Percentiles rank a stretch among this genome's conserved stretches.
These are phyloP conservation scores for Cucurbita argyrosperma DNA, from an alignment of 306 rosid genomes.

Conservation along the genomic window DNA sequence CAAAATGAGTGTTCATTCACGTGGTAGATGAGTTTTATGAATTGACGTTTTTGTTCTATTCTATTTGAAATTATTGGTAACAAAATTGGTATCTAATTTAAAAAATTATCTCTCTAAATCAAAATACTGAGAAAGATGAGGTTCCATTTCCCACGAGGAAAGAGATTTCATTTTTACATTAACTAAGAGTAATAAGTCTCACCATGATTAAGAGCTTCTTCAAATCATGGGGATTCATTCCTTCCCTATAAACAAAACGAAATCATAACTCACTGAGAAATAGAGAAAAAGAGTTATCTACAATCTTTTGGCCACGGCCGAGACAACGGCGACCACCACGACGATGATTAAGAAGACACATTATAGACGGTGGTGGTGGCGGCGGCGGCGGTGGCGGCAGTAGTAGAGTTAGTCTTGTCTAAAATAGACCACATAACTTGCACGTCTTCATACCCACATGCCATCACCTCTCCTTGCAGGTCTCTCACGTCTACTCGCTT, in stretches of 20 bases:
- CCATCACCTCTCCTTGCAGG: conserved; percentile 93
- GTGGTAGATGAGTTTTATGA: not conserved
- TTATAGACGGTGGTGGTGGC: conserved; percentile 10
- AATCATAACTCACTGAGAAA: not conserved
- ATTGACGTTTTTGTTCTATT: not conserved
- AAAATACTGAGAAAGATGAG: not conserved
- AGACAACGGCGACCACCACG: not conserved
- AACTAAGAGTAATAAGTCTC: conserved; percentile 23
- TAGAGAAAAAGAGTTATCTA: conserved; percentile 10
- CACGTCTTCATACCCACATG: conserved; percentile 87
- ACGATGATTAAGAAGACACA: conserved; percentile 22
- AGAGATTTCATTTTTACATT: not conserved
- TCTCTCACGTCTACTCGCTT: conserved; percentile 28
- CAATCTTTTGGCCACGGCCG: not conserved
- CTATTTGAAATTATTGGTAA: no score
- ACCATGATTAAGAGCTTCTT: conserved; percentile 16
- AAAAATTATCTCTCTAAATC: no score
- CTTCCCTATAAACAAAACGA: conserved; percentile 9
- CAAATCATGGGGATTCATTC: conserved; percentile 63
- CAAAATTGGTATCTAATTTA: no score
- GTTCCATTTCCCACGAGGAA: not conserved
- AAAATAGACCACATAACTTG: conserved; percentile 96
- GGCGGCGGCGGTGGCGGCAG: not conserved
- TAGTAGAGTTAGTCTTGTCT: conserved; percentile 62
- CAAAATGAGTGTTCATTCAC: not conserved